These are phyloP conservation scores for Pisolithus microcarpus DNA, from an alignment of 768 basidiomycete species.

Conservation along the genomic window DNA sequence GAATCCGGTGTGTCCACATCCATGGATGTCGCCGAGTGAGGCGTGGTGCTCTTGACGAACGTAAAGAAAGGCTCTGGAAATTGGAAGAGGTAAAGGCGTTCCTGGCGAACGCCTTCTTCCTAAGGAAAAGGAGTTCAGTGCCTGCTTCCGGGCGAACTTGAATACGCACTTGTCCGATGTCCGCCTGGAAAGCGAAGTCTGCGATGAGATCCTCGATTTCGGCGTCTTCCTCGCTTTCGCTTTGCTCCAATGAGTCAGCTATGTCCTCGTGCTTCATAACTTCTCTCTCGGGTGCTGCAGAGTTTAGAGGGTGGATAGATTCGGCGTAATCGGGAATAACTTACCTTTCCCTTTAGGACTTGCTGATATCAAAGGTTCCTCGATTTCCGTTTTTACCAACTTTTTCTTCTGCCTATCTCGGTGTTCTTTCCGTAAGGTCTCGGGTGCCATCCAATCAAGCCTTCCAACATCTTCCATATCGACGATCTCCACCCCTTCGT, in stretches of 20 bases:
- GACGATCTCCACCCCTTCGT: slow-evolving; percentile 80
- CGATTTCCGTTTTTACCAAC: slow-evolving; percentile 37
- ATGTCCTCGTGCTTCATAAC: slow-evolving; percentile 25
- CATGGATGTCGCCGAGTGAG: slow-evolving; percentile 28
- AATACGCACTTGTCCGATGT: slow-evolving; percentile 32
- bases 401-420: slow-evolving; percentile 30
- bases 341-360: slow-evolving; percentile 29
- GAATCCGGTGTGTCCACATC: slow-evolving; percentile 25
- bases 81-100: slow-evolving; percentile 81
- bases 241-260: slow-evolving; percentile 60
- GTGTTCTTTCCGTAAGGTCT: slow-evolving; percentile 52
- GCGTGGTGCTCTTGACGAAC: slow-evolving; percentile 40
- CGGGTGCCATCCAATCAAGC: slow-evolving; percentile 89
- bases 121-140: slow-evolving; percentile 16
- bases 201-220: slow-evolving; percentile 72
- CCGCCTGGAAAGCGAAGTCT: slow-evolving; percentile 48
- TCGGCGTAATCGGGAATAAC: too few relatives aligned
- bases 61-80: slow-evolving; percentile 82
- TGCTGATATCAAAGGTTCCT: slow-evolving; percentile 28
- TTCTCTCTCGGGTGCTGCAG: slow-evolving; percentile 5
- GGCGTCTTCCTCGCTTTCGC: slow-evolving; percentile 72
- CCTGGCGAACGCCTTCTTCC: slow-evolving; percentile 48
- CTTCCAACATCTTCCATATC: slow-evolving; percentile 72
- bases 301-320: neutral
- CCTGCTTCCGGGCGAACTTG: neutral